A percentile compares a stretch with the other conserved stretches of the same genome.
Evolutionary conservation across 495 filamentous ascomycete genomes (phyloP).

Genomic region (Hyaloscypha hepaticicola): DNA sequence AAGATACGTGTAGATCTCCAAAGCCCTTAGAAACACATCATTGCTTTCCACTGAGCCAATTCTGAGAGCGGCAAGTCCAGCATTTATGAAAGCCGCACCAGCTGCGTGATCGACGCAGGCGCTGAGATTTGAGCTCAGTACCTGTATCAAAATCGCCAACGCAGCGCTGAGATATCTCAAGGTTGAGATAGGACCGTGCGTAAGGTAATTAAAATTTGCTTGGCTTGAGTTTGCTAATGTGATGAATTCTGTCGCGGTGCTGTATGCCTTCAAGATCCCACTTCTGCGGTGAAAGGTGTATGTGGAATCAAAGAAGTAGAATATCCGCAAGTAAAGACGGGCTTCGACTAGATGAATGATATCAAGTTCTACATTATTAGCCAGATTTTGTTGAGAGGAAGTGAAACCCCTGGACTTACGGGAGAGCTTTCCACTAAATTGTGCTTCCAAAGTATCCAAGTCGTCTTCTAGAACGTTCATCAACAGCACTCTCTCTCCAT

Average conservation of each 20-base stretch:
- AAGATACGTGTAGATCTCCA: not conserved
- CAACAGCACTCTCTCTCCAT: not conserved
- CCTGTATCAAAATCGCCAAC: not conserved
- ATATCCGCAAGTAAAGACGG: slow-evolving; percentile 6
- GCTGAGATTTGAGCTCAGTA: not conserved
- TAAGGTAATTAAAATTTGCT: not conserved
- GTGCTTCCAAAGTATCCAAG: not conserved
- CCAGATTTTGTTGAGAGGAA: not conserved
- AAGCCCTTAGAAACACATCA: not conserved
- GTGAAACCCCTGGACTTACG: not conserved
- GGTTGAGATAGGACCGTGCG: not conserved
- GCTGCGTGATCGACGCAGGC: not conserved
- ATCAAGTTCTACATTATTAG: not conserved
- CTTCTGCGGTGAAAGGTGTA: not conserved
- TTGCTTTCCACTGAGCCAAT: not conserved
- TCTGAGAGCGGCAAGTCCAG: not conserved
- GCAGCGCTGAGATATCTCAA: not conserved
- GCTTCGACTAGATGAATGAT: not conserved
- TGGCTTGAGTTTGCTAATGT: not conserved
- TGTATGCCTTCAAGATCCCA: slow-evolving; percentile 12
- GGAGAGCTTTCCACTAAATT: not conserved
- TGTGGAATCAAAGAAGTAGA: slow-evolving; percentile 9
- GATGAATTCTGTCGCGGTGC: not conserved
- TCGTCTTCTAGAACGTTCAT: not conserved
- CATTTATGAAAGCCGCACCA: not conserved